Conservation (phyloP, 805 yeast species). For the Lachancea kluyveri region DNA sequence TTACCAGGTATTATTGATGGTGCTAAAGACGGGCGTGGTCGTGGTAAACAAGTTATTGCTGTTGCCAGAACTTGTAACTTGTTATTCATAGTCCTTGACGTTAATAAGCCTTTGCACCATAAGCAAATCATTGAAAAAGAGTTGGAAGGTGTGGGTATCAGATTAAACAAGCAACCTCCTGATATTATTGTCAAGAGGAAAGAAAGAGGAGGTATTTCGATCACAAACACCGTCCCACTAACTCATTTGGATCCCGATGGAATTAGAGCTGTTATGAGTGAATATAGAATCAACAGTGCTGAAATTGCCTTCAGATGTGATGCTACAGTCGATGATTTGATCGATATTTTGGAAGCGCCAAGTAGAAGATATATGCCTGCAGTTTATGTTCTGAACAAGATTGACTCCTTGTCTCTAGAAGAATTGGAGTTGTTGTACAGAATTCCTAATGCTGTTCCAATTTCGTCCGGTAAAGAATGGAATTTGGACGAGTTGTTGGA, state of each 20-base stretch:
- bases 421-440: constrained; percentile 85
- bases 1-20: constrained; percentile 88
- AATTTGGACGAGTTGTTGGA: constrained; percentile 91
- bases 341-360: constrained; percentile 87
- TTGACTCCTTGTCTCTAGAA: constrained; percentile 89
- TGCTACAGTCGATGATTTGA: constrained; percentile 94
- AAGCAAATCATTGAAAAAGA: constrained; percentile 92
- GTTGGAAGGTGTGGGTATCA: constrained; percentile 94
- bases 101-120: constrained; percentile 91
- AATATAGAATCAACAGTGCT: constrained; percentile 91
- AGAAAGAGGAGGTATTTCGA: constrained; percentile 92
- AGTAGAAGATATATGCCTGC: constrained; percentile 95
- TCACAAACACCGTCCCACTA: constrained; percentile 88
- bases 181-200: constrained; percentile 87
- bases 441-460: constrained; percentile 96
- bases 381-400: constrained; percentile 87
- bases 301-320: constrained; percentile 96
- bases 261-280: constrained; percentile 92
- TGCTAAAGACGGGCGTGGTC: constrained; percentile 86
- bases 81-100: constrained; percentile 90
- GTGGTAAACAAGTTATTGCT: constrained; percentile 96
- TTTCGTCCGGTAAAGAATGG: constrained; percentile 95
- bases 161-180: constrained; percentile 89
- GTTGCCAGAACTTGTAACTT: constrained; percentile 97
- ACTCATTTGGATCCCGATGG: constrained; percentile 91